These are phyloP conservation scores for Sphaerobolus stellatus DNA, from an alignment of 1,284 basidiomycete genomes.

Conservation along the genomic window DNA sequence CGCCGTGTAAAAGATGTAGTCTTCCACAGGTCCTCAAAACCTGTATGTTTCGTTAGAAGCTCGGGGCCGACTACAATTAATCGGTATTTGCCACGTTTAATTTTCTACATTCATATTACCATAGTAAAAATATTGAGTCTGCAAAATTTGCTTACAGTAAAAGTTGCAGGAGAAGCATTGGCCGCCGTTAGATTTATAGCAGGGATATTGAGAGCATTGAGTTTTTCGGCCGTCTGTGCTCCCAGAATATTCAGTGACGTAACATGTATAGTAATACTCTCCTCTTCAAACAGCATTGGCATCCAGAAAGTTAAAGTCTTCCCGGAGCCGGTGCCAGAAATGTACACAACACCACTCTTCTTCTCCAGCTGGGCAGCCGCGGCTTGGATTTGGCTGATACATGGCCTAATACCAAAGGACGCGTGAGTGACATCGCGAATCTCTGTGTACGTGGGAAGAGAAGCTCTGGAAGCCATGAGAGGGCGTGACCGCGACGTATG, in stretches of 20 bases:
- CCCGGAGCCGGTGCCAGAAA: constrained; percentile 27
- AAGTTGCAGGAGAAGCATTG: constrained; percentile 6
- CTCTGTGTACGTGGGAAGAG: not conserved
- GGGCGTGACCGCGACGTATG: not conserved
- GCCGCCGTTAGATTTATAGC: constrained; percentile 13
- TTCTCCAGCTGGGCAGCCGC: constrained; percentile 21
- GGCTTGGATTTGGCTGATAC: not conserved
- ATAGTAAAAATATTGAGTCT: not conserved
- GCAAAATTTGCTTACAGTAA: constrained; percentile 11
- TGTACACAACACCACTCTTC: constrained; percentile 23
- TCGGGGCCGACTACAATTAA: constrained; percentile 36
- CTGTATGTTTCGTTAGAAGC: constrained; percentile 24
- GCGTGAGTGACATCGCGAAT: not conserved
- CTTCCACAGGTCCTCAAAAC: constrained; percentile 28
- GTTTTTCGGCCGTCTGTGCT: constrained; percentile 14
- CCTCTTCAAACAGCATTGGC: constrained; percentile 21
- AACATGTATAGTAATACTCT: constrained; percentile 12
- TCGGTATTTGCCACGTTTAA: constrained; percentile 25
- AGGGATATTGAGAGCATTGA: constrained; percentile 7
- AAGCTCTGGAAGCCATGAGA: not conserved
- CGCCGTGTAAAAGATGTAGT: constrained; percentile 22
- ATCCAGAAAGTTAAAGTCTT: constrained; percentile 33
- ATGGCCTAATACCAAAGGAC: not conserved
- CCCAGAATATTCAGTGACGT: constrained; percentile 22
- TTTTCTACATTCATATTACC: constrained; percentile 23